Percentiles rank a stretch among this genome's conserved stretches.
phyloP scores from a whole-genome alignment of 352 stramenopile species.

The Phytophthora syringae region DNA sequence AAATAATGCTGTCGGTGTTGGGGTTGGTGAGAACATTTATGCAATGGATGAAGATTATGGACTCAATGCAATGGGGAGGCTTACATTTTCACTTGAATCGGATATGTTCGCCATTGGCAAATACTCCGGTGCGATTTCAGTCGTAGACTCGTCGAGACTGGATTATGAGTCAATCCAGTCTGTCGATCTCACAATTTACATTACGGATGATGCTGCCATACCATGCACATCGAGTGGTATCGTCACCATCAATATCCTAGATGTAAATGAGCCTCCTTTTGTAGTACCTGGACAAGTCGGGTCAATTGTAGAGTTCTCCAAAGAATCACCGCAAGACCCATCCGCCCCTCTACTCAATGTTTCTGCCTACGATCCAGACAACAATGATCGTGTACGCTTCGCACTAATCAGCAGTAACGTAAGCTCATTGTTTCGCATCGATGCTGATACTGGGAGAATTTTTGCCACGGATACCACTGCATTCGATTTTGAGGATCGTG shows the following conservation, averaged over 20 bases:
- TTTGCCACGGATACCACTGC: constrained; percentile 40
- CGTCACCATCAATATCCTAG: constrained; percentile 24
- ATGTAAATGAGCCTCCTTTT: constrained; percentile 57
- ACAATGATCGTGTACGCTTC: constrained; percentile 18
- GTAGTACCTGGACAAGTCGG: constrained; percentile 37
- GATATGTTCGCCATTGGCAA: constrained; percentile 28
- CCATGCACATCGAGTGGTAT: constrained; percentile 27
- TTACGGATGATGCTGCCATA: constrained; percentile 25
- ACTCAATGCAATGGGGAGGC: constrained; percentile 7
- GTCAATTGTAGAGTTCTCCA: constrained; percentile 48
- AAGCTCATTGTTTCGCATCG: constrained; percentile 51
- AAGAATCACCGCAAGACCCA: constrained; percentile 22
- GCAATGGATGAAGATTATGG: constrained; percentile 31
- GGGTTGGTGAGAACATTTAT: constrained; percentile 31
- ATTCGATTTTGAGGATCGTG: constrained; percentile 54
- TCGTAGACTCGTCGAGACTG: constrained; percentile 17
- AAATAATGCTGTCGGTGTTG: constrained; percentile 42
- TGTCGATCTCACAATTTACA: constrained; percentile 19
- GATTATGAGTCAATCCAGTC: constrained; percentile 23
- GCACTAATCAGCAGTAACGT: constrained; percentile 20
- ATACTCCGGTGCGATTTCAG: constrained; percentile 7
- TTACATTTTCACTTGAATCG: constrained; percentile 24
- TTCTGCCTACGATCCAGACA: constrained; percentile 21
- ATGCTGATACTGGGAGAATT: constrained; percentile 42
- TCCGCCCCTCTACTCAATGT: constrained; percentile 34